Base-by-base conservation (phyloP, 495 filamentous ascomycete species). In the Aspergillus bertholletiae region DNA sequence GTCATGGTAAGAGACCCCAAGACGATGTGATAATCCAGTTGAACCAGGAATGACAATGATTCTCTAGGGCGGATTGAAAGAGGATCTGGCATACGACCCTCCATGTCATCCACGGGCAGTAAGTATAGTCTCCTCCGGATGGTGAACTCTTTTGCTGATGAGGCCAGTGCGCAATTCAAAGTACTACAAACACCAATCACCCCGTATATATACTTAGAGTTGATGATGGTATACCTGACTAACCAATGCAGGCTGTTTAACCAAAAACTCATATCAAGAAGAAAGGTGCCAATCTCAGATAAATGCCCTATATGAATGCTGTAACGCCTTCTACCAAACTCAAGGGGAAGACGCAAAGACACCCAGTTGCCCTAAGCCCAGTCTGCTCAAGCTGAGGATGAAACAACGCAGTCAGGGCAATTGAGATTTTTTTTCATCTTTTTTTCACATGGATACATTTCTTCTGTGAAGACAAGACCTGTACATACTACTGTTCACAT, bases 231-330 rank as follows among this genome's bases (percentile, higher is more conserved):
- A 32, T 8, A 49, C 21, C 23, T 54, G 22, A 53, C 56, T 60
- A 58, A 63, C 51, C 62, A 55, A 44, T 44, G 34, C 57, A 94
- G 91, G 86, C 54, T 98, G 94, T 63, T 71, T 98, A 40, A 79
- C 74, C 48, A 96, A 85, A 73, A 90, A 89, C 64, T 85, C 84
- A n/a, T 97, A 88, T 69, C 77, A 95, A 40, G 91, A 99, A 76
- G 83, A 82, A 22, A 95, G 87, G 64, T 99, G 94, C 71, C 77
- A 83, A 56, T 67, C 78, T 11, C 78, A 94, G 61, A 82, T 99
- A 45, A 88, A 96, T 66, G 88, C 90, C n/a, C 74, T 99, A 21
- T 99, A 97, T 67, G 87, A 94, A 64, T 99, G 94, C 68, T 99
- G 94, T 71, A 86, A 91, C 58, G 76, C 80, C 27, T 96, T 99